Evolutionary conservation across 495 filamentous ascomycete species (phyloP), one percentile per base, ranked within the genome.

Genomic region (Hypoxylon perforatum): DNA sequence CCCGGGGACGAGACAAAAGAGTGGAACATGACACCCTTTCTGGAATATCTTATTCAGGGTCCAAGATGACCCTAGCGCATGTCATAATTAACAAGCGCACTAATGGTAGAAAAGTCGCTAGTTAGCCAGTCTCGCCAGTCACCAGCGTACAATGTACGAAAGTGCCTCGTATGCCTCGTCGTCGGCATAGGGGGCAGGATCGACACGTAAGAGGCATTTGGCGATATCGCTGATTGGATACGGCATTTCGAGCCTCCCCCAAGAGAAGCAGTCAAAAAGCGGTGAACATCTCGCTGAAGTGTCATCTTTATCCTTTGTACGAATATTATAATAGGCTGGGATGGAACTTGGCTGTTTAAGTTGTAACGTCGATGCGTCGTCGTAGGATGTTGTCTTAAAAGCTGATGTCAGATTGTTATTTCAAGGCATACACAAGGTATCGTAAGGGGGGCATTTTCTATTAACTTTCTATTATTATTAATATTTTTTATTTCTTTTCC

Each of bases 351-450:
- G 25, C 25, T 28, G 25, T 7, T 28, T 3, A 9, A 28, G 39
- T 39, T 41, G 51, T 45, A 25, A 49, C 63, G 44, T 38, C 38
- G 39, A 25, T 41, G 51, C 38, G 19, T 44, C 63, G 44, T 38
- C 38, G 54, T 66, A 35, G 36, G 49, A 56, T 50, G 14, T 14
- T 21, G 42, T 51, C n/a, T 35, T 17, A 33, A 7, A 42, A 17
- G 65, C 66, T 69, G 56, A 69, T 41, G 60, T 64, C 55, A 69
- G 66, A 61, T 61, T 55, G 51, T 64, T 69, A 63, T 64, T 67
- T 51, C 14, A 41, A 50, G 47, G 15, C 15, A 25, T 23, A 25
- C 30, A n/a, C n/a, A n/a, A n/a, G n/a, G n/a, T 28, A 7, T 7
- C 25, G 3, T 28, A 28, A 28, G n/a, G n/a, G n/a, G n/a, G n/a